phyloP scores from a whole-genome alignment of 2,329 filamentous ascomycete genomes.

The Orbilia blumenaviensis region DNA sequence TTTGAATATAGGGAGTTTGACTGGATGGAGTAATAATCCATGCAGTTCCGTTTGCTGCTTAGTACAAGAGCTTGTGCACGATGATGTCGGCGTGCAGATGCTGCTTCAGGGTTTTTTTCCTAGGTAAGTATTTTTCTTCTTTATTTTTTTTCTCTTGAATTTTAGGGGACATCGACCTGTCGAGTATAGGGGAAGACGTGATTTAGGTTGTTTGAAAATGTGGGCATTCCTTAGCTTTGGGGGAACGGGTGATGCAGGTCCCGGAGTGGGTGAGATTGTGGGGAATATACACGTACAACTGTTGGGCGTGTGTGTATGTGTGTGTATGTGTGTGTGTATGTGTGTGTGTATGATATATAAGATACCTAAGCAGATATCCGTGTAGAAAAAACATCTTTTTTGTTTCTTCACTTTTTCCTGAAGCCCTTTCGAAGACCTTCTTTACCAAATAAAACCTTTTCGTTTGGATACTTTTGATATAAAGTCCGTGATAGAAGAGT shows the following conservation, averaged over 20 bases:
- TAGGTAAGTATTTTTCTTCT: not conserved
- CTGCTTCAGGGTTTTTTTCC: not conserved
- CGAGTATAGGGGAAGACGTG: no score
- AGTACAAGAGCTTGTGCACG: not conserved
- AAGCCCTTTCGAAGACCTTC: not conserved
- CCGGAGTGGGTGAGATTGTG: not conserved
- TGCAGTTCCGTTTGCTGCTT: not conserved
- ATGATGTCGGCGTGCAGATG: not conserved
- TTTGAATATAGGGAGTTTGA: no score
- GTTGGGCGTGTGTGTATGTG: no score
- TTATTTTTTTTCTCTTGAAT: not conserved
- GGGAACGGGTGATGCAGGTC: conserved; percentile 6
- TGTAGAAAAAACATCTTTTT: no score
- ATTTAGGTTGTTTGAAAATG: not conserved
- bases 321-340: no score
- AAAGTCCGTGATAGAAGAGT: not conserved
- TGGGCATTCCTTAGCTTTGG: no score
- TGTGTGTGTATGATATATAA: no score
- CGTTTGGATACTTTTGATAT: not conserved
- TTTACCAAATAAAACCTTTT: no score
- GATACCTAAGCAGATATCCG: no score
- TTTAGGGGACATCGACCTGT: not conserved
- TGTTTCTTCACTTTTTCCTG: not conserved
- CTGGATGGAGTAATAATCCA: not conserved
- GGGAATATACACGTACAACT: not conserved